These are phyloP conservation scores for Vicia sativa DNA, from an alignment of 306 rosid genomes.

Conservation along the genomic window DNA sequence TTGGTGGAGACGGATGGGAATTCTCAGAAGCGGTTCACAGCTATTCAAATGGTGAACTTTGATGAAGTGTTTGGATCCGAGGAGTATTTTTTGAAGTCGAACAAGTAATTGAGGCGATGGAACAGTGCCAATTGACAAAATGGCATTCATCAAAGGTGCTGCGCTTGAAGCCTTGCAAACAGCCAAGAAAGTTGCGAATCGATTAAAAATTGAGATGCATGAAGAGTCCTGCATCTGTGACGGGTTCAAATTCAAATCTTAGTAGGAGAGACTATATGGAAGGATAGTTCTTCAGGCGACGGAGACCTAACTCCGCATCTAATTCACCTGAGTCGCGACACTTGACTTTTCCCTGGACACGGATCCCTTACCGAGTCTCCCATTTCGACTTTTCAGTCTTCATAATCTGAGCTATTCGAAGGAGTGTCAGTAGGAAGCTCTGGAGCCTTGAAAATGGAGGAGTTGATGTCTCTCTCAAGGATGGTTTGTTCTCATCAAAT, in stretches of 20 bases:
- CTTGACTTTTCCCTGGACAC: slow-evolving; percentile 66
- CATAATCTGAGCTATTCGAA: slow-evolving; percentile 44
- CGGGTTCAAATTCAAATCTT: slow-evolving; percentile 76
- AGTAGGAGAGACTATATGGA: slow-evolving; percentile 49
- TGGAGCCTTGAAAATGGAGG: slow-evolving; percentile 78
- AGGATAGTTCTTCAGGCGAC: slow-evolving; percentile 45
- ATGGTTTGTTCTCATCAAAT: slow-evolving; percentile 69
- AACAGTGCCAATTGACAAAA: slow-evolving; percentile 74
- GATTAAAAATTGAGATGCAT: slow-evolving; percentile 54
- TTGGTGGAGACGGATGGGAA: slow-evolving; percentile 68
- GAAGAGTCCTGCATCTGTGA: slow-evolving; percentile 57
- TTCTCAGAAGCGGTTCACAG: slow-evolving; percentile 73
- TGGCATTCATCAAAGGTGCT: slow-evolving; percentile 80
- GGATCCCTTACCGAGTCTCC: slow-evolving; percentile 69
- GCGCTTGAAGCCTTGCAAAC: slow-evolving; percentile 90
- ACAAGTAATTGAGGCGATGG: slow-evolving; percentile 74
- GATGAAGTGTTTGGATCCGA: slow-evolving; percentile 76
- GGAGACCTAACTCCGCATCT: slow-evolving; percentile 57
- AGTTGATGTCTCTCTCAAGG: slow-evolving; percentile 82
- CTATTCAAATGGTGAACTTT: slow-evolving; percentile 85
- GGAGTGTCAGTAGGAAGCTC: slow-evolving; percentile 72
- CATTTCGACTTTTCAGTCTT: slow-evolving; percentile 46
- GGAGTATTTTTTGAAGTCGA: slow-evolving; percentile 78
- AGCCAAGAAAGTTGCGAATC: slow-evolving; percentile 55
- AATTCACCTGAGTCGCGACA: slow-evolving; percentile 71